Evolutionary conservation across 768 basidiomycete genomes (phyloP), one percentile per base, ranked within the genome.

Genomic region (Trametes gibbosa): DNA sequence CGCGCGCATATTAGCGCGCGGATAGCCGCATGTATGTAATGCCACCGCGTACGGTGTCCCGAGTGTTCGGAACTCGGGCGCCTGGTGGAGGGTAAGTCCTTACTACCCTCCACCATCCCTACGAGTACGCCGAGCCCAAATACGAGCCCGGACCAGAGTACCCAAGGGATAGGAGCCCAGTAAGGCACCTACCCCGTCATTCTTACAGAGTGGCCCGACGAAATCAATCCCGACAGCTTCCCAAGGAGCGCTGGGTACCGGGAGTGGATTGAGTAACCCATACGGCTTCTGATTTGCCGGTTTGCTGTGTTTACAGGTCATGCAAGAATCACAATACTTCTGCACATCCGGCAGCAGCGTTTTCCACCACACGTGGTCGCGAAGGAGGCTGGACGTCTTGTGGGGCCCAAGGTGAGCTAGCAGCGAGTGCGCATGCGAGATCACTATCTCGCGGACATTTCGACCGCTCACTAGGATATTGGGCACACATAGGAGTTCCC

Each of bases 211-310:
- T 0, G 71, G 73, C 0, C 71, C 76, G 0, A 78, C 53, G 37
- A 78, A 78, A 56, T 79, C 77, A 27, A 79, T 75, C 0, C 72
- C 72, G 0, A 80, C 74, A 0, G 70, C 68, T 8, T 74, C 70
- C 75, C 74, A 78, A 0, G 76, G 78, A 5, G 61, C 48, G 0
- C 51, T 66, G 0, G 73, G 74, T 0, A 75, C 59, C 0, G 71
- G 70, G 5, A 73, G 62, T 1, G 66, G 43, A 34, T 75, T 71
- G 0, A 75, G 60, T 9, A 72, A n/a, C 17, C 48, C 48, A 32
- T 49, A 49, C 17, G 48, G 48, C 19, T 49, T 49, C 17, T 49
- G 48, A 40, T 53, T 57, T 55, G 29, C 62, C 0, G 64, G 29
- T 50, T 70, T 72, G 17, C 58, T 55, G 16, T 24, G 23, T 10